phyloP scores from a whole-genome alignment of 495 filamentous ascomycete genomes.

The Aspergillus hancockii region DNA sequence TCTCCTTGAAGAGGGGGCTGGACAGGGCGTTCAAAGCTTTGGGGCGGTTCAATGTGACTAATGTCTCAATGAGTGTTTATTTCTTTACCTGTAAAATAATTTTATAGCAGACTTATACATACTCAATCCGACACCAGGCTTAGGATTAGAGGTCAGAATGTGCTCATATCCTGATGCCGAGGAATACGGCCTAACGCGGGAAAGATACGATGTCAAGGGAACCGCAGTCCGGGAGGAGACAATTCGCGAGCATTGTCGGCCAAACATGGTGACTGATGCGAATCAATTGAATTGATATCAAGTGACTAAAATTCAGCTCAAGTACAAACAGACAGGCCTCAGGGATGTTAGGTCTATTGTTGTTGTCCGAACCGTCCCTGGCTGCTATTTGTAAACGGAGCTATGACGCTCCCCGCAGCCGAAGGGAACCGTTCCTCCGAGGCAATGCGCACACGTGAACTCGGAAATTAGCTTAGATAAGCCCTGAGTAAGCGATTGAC shows the following conservation, averaged over 20 bases:
- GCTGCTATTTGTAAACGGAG: conserved; percentile 12
- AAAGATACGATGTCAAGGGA: conserved; percentile 45
- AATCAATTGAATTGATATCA: background rate
- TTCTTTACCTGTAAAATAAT: background rate
- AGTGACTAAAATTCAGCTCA: background rate
- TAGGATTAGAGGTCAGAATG: conserved; percentile 77
- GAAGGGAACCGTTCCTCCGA: conserved; percentile 36
- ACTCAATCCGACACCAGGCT: conserved; percentile 89
- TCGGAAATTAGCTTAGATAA: background rate
- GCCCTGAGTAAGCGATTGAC: conserved; percentile 11
- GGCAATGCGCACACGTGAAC: conserved; percentile 27
- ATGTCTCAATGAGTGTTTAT: conserved; percentile 11
- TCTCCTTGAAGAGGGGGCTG: conserved; percentile 82
- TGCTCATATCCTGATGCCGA: conserved; percentile 71
- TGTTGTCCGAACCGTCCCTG: background rate
- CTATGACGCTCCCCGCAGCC: conserved; percentile 33
- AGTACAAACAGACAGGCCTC: conserved; percentile 1
- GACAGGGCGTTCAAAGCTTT: conserved; percentile 92
- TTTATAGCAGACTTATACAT: conserved; percentile 23
- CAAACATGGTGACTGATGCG: conserved; percentile 48
- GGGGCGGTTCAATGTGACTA: conserved; percentile 93
- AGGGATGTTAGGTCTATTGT: background rate
- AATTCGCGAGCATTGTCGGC: conserved; percentile 58
- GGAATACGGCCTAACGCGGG: conserved; percentile 57
- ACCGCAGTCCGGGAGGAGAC: conserved; percentile 56